Evolutionary conservation across 2,329 filamentous ascomycete genomes (phyloP), one percentile per base, ranked within the genome.

Genomic region (Aureobasidium mangrovei): DNA sequence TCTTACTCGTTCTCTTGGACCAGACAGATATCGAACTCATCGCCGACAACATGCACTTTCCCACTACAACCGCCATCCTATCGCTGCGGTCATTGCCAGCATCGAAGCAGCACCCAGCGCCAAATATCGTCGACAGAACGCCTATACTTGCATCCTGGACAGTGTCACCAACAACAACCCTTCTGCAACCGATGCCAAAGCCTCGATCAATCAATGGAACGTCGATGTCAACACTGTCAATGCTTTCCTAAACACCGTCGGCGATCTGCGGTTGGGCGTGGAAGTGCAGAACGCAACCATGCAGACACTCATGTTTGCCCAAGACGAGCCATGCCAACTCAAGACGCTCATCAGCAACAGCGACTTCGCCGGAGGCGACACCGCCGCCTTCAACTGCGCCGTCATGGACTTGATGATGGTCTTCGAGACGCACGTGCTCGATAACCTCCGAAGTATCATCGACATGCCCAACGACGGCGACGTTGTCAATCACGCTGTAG

Each of bases 161-260:
- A 46, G 57, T 7, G 56, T 58, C 40, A 56, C 35, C 53, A 56
- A 42, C 36, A 18, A 18, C 27, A 48, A 32, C 8, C 53, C 58
- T 4, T 45, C 43, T 27, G 2, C 10, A 26, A 10, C 32, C 26
- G 51, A 62, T 18, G 49, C 55, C 38, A 18, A 48, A 28, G 52
- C 47, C 35, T 53, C 56, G 32, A 60, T 62, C 56, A 51, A 55
- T 32, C 55, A 58, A 35, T 62, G 60, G 60, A 55, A 56, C 57
- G 71, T 74, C 47, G 72, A 74, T 42, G 74, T 82, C 57, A 70
- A 69, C 49, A 83, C 77, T 7, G 74, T 82, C 36, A 72, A 74
- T 54, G 68, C 76, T 29, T 68, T 88, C 49, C 69, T 87, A 40
- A 70, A 73, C 28, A 69, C 79, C 43, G 70, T 85, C 2, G 55